Conservation (phyloP, 1,284 basidiomycete species). For the Tremellales sp. region DNA sequence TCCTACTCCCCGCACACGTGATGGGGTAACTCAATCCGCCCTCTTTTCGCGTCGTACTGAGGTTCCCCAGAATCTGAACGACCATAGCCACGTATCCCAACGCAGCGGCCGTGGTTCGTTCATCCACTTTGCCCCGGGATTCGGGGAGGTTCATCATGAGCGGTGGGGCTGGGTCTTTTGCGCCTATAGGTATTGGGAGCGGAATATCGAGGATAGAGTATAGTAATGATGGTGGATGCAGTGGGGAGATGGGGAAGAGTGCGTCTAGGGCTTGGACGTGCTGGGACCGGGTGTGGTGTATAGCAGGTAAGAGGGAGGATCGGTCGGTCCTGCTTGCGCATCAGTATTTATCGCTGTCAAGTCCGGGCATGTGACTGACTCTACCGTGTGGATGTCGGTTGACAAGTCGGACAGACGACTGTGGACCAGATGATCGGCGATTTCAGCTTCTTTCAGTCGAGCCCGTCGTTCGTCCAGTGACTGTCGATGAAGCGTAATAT, state of each 20-base stretch:
- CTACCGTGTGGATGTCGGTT: conserved; percentile 19
- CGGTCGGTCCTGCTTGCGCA: conserved; percentile 24
- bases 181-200: conserved; percentile 71
- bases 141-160: conserved; percentile 56
- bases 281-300: conserved; percentile 60
- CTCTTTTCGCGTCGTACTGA: conserved; percentile 46
- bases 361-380: conserved; percentile 18
- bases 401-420: conserved; percentile 17
- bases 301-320: conserved; percentile 52
- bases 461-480: conserved; percentile 24
- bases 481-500: conserved; percentile 23
- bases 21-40: conserved; percentile 80
- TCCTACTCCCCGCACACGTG: conserved; percentile 79
- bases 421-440: conserved; percentile 21
- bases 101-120: conserved; percentile 77
- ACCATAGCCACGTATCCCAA: conserved; percentile 83
- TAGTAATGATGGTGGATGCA: conserved; percentile 71
- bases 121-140: conserved; percentile 58
- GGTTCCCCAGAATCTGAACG: conserved; percentile 72
- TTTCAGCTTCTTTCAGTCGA: conserved; percentile 23
- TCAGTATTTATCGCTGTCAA: not conserved
- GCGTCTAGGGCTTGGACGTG: conserved; percentile 70
- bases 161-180: conserved; percentile 80
- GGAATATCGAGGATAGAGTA: conserved; percentile 79
- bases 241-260: conserved; percentile 83